Evolutionary conservation across 2,329 filamentous ascomycete genomes (phyloP).

Genomic region (Diaporthe amygdali): DNA sequence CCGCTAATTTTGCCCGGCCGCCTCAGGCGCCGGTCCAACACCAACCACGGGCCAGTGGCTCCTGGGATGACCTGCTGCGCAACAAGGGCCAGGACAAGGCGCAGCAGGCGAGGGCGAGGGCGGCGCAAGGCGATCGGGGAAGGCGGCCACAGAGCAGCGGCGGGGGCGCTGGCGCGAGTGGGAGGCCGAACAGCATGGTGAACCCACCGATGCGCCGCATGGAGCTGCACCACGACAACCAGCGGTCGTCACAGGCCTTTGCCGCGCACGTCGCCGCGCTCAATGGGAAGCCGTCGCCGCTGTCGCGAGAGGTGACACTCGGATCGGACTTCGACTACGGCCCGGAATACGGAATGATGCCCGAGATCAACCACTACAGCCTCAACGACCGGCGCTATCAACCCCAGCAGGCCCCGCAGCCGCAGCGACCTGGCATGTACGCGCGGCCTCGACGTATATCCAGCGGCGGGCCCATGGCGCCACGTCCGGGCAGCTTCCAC

Average conservation of each 20-base stretch:
- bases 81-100: conserved; percentile 16
- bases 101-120: conserved; percentile 14
- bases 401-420: background rate
- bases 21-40: background rate
- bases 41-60: conserved; percentile 15
- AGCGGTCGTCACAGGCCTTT: conserved; percentile 19
- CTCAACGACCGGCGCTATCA: background rate
- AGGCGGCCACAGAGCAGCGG: conserved; percentile 15
- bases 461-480: conserved; percentile 27
- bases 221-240: conserved; percentile 17
- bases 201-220: conserved; percentile 6
- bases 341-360: background rate
- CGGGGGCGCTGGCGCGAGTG: background rate
- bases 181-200: background rate
- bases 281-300: conserved; percentile 17
- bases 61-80: conserved; percentile 25
- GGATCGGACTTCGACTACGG: background rate
- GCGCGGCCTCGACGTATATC: conserved; percentile 33
- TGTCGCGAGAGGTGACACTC: conserved; percentile 1
- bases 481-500: conserved; percentile 36
- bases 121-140: conserved; percentile 4
- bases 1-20: conserved; percentile 10
- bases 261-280: conserved; percentile 11
- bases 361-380: conserved; percentile 5
- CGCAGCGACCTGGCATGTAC: conserved; percentile 26